Evolutionary conservation across 1,284 basidiomycete species (phyloP), one percentile per base, ranked within the genome.

Genomic region (Ceratobasidium papillatum): DNA sequence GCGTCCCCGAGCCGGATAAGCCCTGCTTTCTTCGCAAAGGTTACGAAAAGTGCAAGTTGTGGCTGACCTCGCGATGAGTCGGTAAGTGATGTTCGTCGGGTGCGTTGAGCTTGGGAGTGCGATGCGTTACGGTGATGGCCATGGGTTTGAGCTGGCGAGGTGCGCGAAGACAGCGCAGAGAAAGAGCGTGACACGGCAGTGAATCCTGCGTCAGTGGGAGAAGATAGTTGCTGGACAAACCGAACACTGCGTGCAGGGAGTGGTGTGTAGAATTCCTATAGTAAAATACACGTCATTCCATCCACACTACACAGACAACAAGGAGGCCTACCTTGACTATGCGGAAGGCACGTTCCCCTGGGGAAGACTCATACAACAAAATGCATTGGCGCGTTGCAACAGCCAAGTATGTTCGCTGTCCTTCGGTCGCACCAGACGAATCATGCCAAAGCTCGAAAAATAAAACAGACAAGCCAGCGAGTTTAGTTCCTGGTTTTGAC

Each of bases 1-100:
- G 93, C 88, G 81, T 94, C 92, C 2, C 88, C 87, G 43, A 94
- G 81, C 34, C 92, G 90, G 78, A 94, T 93, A 81, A 92, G 84
- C 27, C 89, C 88, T 0, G 92, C 91, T 79, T 91, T 94, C 82
- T 94, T 94, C 80, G 94, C 93, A 79, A 94, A 94, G 32, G 90
- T 83, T 73, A 93, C 88, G 78, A 94, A 94, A 12, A 94, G 83
- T 77, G 88, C 88, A 78, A 91, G 87, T 77, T 93, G 92, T 2
- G 86, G 87, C 77, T 93, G 92, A 1, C 86, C 86, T 27, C 89
- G 61, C 62, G 74, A 62, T 62, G 75, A 82, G 79, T 74, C 84
- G 79, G 77, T 80, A 38, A 75, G 32, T 71, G 61, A 54, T 41
- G 75, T 77, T 34, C 78, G 80, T 62, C 78, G 80, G 62, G 77